A percentile compares a stretch with the other conserved stretches of the same genome.
These are phyloP conservation scores for Testicularia cyperi DNA, from an alignment of 1,284 basidiomycete species.

Conservation along the genomic window DNA sequence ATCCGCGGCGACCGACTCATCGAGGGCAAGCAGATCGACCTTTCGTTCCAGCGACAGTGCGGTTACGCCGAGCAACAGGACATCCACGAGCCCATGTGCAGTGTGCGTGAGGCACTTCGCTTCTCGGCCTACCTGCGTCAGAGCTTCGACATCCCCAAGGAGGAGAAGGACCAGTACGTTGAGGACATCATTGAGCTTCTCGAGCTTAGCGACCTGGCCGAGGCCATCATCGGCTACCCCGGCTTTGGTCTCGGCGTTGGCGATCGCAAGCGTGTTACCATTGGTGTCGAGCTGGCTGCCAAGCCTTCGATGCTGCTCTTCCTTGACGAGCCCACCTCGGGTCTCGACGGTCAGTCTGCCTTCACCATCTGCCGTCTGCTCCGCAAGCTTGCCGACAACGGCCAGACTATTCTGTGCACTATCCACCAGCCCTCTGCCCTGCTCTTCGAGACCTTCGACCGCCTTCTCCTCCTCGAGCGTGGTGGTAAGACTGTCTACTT, in stretches of 20 bases:
- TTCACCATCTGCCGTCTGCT: conserved; percentile 82
- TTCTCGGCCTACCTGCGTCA: conserved; percentile 83
- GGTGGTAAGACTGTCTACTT: conserved; percentile 65
- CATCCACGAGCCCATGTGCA: conserved; percentile 75
- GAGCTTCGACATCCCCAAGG: conserved; percentile 68
- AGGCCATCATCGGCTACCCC: conserved; percentile 69
- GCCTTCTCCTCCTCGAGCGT: conserved; percentile 62
- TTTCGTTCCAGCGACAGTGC: conserved; percentile 71
- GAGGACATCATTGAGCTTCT: conserved; percentile 78
- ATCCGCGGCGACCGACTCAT: conserved; percentile 77
- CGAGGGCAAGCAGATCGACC: conserved; percentile 71
- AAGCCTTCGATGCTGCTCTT: conserved; percentile 72
- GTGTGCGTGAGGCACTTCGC: conserved; percentile 78
- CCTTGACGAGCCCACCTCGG: conserved; percentile 67
- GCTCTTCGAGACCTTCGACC: conserved; percentile 70
- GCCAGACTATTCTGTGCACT: conserved; percentile 68
- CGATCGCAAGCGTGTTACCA: conserved; percentile 72
- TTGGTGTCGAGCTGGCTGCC: conserved; percentile 74
- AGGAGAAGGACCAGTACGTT: conserved; percentile 79
- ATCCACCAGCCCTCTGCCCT: conserved; percentile 72
- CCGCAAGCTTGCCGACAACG: conserved; percentile 76
- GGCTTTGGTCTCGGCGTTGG: conserved; percentile 65
- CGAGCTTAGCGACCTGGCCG: conserved; percentile 71
- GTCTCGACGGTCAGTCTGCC: conserved; percentile 83
- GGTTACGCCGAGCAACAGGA: conserved; percentile 78